Evolutionary conservation across 495 filamentous ascomycete species (phyloP), one percentile per base, ranked within the genome.

Genomic region (Rhypophila decipiens): DNA sequence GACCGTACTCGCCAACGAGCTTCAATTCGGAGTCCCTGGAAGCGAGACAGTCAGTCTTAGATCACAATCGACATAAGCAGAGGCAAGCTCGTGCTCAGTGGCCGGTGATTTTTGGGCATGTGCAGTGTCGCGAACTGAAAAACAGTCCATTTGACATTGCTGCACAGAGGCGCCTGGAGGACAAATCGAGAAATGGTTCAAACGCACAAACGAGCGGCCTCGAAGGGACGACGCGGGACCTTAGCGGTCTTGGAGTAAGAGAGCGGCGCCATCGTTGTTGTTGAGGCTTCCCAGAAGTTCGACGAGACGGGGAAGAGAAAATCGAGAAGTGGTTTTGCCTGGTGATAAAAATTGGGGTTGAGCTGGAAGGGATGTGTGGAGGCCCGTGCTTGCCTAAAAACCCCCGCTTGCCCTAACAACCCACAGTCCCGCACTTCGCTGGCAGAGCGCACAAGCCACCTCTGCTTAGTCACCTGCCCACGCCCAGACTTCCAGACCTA

Each of bases 161-260:
- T 40, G 50, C 50, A 53, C 58, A 61, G 60, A 61, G 58, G 63
- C 63, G 52, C 49, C 52, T 55, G 50, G 49, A 51, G 31, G 45
- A 50, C 39, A 27, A 50, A 39, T 33, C 43, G 43, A 59, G 42
- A 34, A 42, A 44, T 39, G 47, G 34, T 47, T 61, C 49, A 59
- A 65, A 63, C 64, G 59, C 60, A 97, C 93, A 98, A 83, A 85
- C 93, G 94, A 72, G 93, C 93, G 67, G 89, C 91, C 86, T 98
- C 93, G 82, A 94, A 98, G 60, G 93, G 77, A 58, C 77, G 74
- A 67, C 73, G 69, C 62, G 88, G 85, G 77, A 95, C 86, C 83
- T 94, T 96, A 73, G 94, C 91, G 80, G 93, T 97, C 87, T 98
- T 98, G 70, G 86, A 90, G 79, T 95, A 96, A 52, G 80, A 80